Conservation (phyloP, 2,329 filamentous ascomycete species). For the Colletotrichum navitas region DNA sequence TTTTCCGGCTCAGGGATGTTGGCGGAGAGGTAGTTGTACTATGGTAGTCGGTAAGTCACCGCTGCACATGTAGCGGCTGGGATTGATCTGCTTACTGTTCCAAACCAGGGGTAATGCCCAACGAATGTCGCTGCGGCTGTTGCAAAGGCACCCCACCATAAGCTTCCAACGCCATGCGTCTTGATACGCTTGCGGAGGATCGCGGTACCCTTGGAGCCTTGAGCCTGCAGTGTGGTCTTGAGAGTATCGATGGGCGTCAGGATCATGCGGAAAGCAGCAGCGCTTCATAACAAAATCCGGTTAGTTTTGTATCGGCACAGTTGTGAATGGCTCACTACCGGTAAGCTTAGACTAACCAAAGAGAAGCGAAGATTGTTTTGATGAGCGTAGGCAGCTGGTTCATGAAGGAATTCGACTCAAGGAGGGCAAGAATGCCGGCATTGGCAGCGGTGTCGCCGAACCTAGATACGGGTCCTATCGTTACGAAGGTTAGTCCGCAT, state of each 20-base stretch:
- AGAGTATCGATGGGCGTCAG: conserved; percentile 63
- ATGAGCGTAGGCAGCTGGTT: conserved; percentile 57
- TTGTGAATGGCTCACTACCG: rapidly evolving
- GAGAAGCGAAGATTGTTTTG: conserved; percentile 61
- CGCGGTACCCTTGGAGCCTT: conserved; percentile 57
- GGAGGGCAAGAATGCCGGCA: conserved; percentile 61
- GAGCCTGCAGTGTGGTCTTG: conserved; percentile 64
- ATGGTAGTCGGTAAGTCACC: conserved; percentile 4
- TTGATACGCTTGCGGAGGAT: conserved; percentile 60
- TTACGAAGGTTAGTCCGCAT: background rate
- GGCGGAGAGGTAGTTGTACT: conserved; percentile 60
- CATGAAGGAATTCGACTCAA: conserved; percentile 61
- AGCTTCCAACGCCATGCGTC: conserved; percentile 57
- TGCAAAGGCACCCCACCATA: conserved; percentile 64
- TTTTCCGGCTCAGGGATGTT: conserved; percentile 56
- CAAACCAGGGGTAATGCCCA: conserved; percentile 64
- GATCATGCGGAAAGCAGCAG: conserved; percentile 61
- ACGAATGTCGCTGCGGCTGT: conserved; percentile 63
- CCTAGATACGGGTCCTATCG: conserved; percentile 56
- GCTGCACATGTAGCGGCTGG: background rate
- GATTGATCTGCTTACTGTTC: conserved; percentile 52
- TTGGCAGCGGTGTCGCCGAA: conserved; percentile 65
- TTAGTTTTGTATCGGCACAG: background rate
- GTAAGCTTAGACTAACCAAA: conserved; percentile 50
- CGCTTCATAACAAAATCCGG: conserved; percentile 46